These are phyloP conservation scores for Eucalyptus pumila DNA, from an alignment of 345 rosid genomes.

Conservation along the genomic window DNA sequence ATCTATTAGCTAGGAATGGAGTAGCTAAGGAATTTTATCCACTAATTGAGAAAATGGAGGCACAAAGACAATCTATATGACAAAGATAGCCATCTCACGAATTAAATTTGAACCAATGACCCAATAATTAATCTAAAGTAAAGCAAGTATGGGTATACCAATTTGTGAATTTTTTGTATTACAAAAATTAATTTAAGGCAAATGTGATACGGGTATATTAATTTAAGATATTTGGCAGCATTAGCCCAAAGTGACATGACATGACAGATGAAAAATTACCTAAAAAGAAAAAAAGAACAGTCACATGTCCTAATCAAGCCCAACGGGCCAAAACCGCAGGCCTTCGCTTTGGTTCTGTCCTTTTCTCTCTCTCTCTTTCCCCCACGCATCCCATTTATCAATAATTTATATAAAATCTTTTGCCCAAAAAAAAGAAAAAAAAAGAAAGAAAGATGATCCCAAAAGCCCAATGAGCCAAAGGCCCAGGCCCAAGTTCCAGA, in stretches of 20 bases:
- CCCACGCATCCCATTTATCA: background rate
- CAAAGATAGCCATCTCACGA: background rate
- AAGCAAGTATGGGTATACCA: rapidly evolving
- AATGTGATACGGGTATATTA: rapidly evolving
- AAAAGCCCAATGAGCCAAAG: background rate
- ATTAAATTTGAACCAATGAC: background rate
- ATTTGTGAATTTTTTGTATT: background rate
- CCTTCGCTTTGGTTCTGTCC: background rate
- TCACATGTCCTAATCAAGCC: background rate
- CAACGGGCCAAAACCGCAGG: background rate
- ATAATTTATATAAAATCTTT: background rate
- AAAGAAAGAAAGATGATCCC: background rate
- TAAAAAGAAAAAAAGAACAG: background rate
- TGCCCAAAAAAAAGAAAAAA: background rate
- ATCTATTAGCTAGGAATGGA: background rate
- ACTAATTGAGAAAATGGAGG: background rate
- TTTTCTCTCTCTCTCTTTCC: background rate
- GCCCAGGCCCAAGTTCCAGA: background rate
- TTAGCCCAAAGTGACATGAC: background rate
- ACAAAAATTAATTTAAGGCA: background rate
- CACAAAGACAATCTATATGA: background rate
- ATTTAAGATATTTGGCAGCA: background rate
- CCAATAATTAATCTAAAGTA: background rate
- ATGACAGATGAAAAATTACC: background rate
- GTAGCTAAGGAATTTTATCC: background rate